These are phyloP conservation scores for Imleria badia DNA, from an alignment of 768 basidiomycete species.

Conservation along the genomic window DNA sequence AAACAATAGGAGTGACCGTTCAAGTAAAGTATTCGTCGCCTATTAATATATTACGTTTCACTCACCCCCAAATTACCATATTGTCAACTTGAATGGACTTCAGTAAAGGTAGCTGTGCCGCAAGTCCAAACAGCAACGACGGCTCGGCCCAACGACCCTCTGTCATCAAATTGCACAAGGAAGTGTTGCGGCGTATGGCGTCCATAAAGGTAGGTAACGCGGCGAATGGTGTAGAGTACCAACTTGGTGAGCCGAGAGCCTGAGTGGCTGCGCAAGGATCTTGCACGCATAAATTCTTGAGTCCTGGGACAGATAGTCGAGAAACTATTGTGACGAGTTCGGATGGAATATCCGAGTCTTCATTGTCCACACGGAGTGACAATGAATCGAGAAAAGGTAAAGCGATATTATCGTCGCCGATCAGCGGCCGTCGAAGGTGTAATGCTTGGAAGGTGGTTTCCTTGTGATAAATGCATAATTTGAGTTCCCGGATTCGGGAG, in stretches of 20 bases:
- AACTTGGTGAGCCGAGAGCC: background rate
- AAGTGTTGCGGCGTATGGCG: slow-evolving; percentile 3
- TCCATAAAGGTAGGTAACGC: slow-evolving; percentile 31
- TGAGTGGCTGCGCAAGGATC: slow-evolving; percentile 36
- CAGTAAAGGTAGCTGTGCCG: slow-evolving; percentile 11
- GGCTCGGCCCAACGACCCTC: slow-evolving; percentile 32
- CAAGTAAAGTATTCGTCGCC: slow-evolving; percentile 1
- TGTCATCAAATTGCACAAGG: slow-evolving; percentile 10
- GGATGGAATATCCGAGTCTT: slow-evolving; percentile 62
- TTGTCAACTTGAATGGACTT: slow-evolving; percentile 15
- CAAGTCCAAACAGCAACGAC: slow-evolving; percentile 11
- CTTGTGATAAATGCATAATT: slow-evolving; percentile 51
- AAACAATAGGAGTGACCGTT: slow-evolving; percentile 1
- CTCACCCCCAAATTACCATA: slow-evolving; percentile 7
- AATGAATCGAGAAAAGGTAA: slow-evolving; percentile 50
- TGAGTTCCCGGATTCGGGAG: slow-evolving; percentile 50
- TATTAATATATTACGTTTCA: slow-evolving; percentile 4
- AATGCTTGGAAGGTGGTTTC: slow-evolving; percentile 16
- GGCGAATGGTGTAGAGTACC: slow-evolving; percentile 35
- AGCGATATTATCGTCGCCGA: slow-evolving; percentile 33
- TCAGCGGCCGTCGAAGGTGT: slow-evolving; percentile 13
- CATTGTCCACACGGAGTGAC: slow-evolving; percentile 49
- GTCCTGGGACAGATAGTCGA: slow-evolving; percentile 47
- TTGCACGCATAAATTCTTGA: slow-evolving; percentile 47
- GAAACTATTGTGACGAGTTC: slow-evolving; percentile 55